Evolutionary conservation across 306 rosid genomes (phyloP), one percentile per base, ranked within the genome.

Genomic region (Boehmeria nivea): DNA sequence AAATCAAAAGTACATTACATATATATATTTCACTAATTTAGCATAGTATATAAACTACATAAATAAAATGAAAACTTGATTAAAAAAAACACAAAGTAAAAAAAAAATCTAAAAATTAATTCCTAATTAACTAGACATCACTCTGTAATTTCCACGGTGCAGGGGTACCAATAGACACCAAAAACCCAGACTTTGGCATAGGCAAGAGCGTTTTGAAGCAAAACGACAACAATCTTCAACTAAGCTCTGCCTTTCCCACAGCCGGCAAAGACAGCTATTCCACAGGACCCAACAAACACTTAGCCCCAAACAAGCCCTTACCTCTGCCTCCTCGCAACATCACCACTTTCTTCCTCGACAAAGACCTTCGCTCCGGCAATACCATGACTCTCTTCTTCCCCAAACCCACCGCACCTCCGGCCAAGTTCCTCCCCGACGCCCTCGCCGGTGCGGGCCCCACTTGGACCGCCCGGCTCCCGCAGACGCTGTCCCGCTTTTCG

Each of bases 401-500:
- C 12, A 12, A 54, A 44, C 9, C 36, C 2, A 22, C 17, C 47
- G 0, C 37, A 22, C 43, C 54, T 31, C 3, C 17, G 0, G 63
- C 57, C 0, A 33, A 28, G 14, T 37, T 57, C 16, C 8, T 66
- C 43, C 42, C 64, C 1, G 47, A 36, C 4, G 20, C 15, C n/a
- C 22, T 51, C 12, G 55, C 70, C 1, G 21, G 36, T 2, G 34
- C 69, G 8, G 55, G 18, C 6, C 76, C 77, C 3, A 52, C 71
- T 18, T 58, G 65, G 9, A 45, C 26, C 8, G 22, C 1, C 62
- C 67, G 38, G 62, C 15, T 67, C 18, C 48, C 43, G 1, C 48
- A 76, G 12, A 70, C 70, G 19, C 51, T 61, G 1, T 37, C 16
- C 34, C 57, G n/a, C 24, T 75, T 61, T 40, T 13, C 19, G 2